A percentile compares a stretch with the other conserved stretches of the same genome.
Conservation (phyloP, 2,329 filamentous ascomycete genomes). For the Xylaria sp. region DNA sequence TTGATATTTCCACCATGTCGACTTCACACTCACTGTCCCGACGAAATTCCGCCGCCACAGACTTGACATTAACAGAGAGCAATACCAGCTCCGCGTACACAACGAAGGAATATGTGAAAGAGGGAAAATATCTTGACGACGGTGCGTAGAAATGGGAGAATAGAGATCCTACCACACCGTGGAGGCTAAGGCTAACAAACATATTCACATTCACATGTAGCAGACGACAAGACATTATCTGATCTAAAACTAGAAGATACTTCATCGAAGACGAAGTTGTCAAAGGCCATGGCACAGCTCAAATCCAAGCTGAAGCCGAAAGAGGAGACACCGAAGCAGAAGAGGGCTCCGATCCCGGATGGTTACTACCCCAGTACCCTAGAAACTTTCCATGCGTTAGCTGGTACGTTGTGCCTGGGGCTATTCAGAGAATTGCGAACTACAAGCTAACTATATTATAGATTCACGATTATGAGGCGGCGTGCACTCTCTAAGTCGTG, state of each 20-base stretch:
- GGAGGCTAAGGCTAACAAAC: constrained; percentile 2
- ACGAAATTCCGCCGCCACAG: constrained; percentile 38
- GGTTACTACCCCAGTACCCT: constrained; percentile 30
- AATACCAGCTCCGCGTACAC: constrained; percentile 6
- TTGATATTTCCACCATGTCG: constrained; percentile 20
- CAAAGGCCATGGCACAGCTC: constrained; percentile 36
- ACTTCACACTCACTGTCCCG: constrained; percentile 21
- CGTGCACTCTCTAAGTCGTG: not conserved
- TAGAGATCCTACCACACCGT: not conserved
- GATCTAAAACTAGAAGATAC: constrained; percentile 18
- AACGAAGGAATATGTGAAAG: not conserved
- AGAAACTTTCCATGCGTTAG: constrained; percentile 30
- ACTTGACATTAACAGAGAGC: constrained; percentile 39
- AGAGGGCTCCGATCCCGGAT: constrained; percentile 23
- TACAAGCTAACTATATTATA: constrained; percentile 15
- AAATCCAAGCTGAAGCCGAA: constrained; percentile 40
- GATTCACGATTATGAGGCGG: constrained; percentile 23
- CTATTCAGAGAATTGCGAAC: not conserved
- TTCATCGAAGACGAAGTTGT: constrained; percentile 27
- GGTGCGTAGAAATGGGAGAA: constrained; percentile 27
- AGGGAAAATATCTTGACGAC: constrained; percentile 23
- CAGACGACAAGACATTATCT: constrained; percentile 33
- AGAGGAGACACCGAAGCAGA: constrained; percentile 26
- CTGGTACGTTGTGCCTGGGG: constrained; percentile 17
- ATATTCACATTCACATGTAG: constrained; percentile 1